phyloP scores from a whole-genome alignment of 2,329 filamentous ascomycete species.

The Penicillium paneum region DNA sequence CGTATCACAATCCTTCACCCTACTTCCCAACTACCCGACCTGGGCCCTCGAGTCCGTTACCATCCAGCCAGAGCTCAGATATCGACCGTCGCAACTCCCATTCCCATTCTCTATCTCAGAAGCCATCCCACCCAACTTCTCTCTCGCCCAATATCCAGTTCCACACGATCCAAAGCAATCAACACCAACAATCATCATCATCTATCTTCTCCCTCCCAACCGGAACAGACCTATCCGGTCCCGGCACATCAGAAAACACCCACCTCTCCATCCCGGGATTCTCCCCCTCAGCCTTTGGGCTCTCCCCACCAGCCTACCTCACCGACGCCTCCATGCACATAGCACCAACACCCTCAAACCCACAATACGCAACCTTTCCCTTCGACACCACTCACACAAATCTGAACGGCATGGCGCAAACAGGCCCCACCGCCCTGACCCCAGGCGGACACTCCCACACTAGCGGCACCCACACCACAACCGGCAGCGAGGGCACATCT shows the following conservation, averaged over 20 bases:
- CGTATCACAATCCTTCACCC: slow-evolving; percentile 11
- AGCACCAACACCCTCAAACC: slow-evolving; percentile 31
- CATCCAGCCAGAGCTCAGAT: slow-evolving; percentile 11
- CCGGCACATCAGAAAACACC: slow-evolving; percentile 7
- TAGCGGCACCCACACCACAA: slow-evolving; percentile 43
- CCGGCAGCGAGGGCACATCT: slow-evolving; percentile 30
- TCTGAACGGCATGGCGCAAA: slow-evolving; percentile 2
- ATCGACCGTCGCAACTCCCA: slow-evolving; percentile 12
- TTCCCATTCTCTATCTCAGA: slow-evolving; percentile 1
- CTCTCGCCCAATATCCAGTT: slow-evolving; percentile 18
- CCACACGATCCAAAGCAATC: slow-evolving; percentile 9
- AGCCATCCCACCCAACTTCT: neutral
- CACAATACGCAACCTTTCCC: slow-evolving; percentile 40
- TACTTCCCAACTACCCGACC: slow-evolving; percentile 14
- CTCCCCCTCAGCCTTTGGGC: slow-evolving; percentile 38
- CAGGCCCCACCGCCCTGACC: slow-evolving; percentile 25
- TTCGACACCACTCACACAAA: slow-evolving; percentile 30
- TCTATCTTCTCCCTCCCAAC: slow-evolving; percentile 13
- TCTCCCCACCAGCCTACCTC: slow-evolving; percentile 35
- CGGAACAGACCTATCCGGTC: slow-evolving; percentile 7
- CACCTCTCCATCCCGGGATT: slow-evolving; percentile 34
- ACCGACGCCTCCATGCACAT: slow-evolving; percentile 26
- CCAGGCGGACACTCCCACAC: slow-evolving; percentile 46
- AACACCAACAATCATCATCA: slow-evolving; percentile 15
- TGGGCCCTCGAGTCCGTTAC: slow-evolving; percentile 5